A percentile compares a stretch with the other conserved stretches of the same genome.
Conservation (phyloP, 2,329 filamentous ascomycete species). For the Fusarium floridanum region DNA sequence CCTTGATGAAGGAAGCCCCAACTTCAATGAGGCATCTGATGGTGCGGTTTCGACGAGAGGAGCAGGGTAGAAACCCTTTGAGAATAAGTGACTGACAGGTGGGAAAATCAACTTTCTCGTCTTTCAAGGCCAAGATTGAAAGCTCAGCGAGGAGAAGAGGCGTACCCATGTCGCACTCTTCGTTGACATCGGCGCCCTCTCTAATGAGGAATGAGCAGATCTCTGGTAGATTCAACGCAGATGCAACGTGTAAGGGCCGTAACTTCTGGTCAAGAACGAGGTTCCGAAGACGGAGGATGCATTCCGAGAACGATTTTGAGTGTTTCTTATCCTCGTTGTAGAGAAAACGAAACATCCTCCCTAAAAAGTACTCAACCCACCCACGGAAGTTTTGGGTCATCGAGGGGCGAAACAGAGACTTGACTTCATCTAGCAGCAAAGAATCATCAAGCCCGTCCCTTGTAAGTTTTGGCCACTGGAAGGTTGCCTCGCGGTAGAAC, state of each 20-base stretch:
- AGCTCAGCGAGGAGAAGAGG: background rate
- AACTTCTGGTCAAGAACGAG: background rate
- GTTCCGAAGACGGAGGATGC: background rate
- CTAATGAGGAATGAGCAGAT: slow-evolving; percentile 6
- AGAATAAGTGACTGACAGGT: background rate
- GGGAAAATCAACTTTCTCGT: background rate
- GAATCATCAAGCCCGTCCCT: background rate
- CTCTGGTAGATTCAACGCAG: slow-evolving; percentile 17
- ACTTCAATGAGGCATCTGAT: background rate
- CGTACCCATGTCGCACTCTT: background rate
- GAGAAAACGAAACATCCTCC: too few relatives aligned
- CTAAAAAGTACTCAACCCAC: background rate
- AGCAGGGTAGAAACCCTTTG: background rate
- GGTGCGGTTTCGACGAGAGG: background rate
- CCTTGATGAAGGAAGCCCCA: background rate
- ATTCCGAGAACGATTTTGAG: background rate
- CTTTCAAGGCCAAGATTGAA: background rate
- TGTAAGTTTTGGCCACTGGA: background rate
- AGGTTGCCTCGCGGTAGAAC: slow-evolving; percentile 12
- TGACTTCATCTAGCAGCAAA: rapidly evolving
- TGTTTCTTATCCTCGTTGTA: too few relatives aligned
- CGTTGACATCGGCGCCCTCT: background rate
- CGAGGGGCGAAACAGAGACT: background rate
- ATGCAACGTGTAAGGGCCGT: slow-evolving; percentile 19
- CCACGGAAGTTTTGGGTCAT: background rate